A percentile compares a stretch with the other conserved stretches of the same genome.
phyloP scores from a whole-genome alignment of 768 basidiomycete genomes.

The Asterophora parasitica region DNA sequence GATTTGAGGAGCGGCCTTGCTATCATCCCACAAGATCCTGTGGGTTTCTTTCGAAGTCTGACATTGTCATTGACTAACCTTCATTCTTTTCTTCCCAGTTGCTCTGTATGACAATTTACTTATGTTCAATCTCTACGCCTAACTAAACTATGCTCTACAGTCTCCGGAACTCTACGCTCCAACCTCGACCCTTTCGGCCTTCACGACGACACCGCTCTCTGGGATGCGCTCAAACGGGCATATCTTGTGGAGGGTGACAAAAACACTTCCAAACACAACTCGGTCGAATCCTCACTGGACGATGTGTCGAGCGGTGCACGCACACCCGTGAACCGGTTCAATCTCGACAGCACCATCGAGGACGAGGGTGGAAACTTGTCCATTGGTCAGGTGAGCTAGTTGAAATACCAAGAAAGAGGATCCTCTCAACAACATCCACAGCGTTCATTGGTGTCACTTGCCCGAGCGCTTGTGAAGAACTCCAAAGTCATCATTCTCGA shows the following conservation, averaged over 20 bases:
- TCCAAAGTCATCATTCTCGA: constrained; percentile 83
- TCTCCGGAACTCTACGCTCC: constrained; percentile 76
- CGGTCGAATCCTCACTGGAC: constrained; percentile 23
- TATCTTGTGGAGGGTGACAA: constrained; percentile 59
- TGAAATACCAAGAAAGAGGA: no score
- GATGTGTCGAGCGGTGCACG: constrained; percentile 36
- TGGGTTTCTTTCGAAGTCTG: constrained; percentile 33
- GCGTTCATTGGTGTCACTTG: constrained; percentile 82
- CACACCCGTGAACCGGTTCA: constrained; percentile 60
- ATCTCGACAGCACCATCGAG: constrained; percentile 78
- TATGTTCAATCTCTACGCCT: constrained; percentile 5
- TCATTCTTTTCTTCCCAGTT: constrained; percentile 27
- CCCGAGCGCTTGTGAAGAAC: constrained; percentile 85
- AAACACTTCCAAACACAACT: constrained; percentile 27
- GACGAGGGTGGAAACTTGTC: constrained; percentile 85
- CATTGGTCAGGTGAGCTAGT: constrained; percentile 54
- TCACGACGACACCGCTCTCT: constrained; percentile 75
- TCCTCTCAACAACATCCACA: constrained; percentile 24
- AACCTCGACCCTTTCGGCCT: constrained; percentile 89
- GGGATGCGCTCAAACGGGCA: constrained; percentile 84
- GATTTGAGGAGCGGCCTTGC: constrained; percentile 65
- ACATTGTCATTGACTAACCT: background rate
- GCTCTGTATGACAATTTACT: constrained; percentile 33
- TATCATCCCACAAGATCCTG: constrained; percentile 84
- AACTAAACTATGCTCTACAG: constrained; percentile 5